Conservation (phyloP, 2,329 filamentous ascomycete species). For the Aspergillus candidus region DNA sequence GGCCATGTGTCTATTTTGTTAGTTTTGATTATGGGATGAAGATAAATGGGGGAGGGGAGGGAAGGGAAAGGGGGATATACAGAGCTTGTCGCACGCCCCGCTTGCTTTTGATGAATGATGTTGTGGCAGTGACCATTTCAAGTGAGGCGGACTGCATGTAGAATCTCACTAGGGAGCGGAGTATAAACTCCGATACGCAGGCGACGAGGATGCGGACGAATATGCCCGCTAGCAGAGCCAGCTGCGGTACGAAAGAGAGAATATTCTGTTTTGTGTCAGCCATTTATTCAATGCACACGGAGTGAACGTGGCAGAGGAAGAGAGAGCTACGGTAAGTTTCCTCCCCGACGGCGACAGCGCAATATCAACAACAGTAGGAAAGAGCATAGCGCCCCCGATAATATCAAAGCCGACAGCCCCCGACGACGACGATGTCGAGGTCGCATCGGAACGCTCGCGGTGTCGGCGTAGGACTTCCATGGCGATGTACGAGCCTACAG, state of each 20-base stretch:
- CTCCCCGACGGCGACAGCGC: slow-evolving; percentile 56
- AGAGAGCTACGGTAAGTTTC: slow-evolving; percentile 39
- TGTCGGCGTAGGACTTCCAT: slow-evolving; percentile 62
- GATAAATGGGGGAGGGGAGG: not conserved
- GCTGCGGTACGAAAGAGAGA: slow-evolving; percentile 31
- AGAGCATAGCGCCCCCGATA: slow-evolving; percentile 57
- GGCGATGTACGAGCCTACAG: slow-evolving; percentile 65
- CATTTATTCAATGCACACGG: not conserved
- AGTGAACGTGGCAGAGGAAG: too few relatives aligned
- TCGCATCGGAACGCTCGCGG: slow-evolving; percentile 26
- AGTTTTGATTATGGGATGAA: not conserved
- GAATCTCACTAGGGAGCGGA: slow-evolving; percentile 38
- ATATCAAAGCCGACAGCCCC: slow-evolving; percentile 29
- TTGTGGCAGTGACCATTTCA: slow-evolving; percentile 44
- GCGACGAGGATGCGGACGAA: slow-evolving; percentile 40
- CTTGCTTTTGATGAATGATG: slow-evolving; percentile 45
- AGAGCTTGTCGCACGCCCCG: slow-evolving; percentile 51
- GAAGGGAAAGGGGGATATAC: slow-evolving; percentile 23
- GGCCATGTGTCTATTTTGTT: slow-evolving; percentile 45
- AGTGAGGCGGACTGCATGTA: slow-evolving; percentile 36
- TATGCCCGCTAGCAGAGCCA: slow-evolving; percentile 32
- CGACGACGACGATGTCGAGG: too few relatives aligned
- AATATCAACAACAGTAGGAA: slow-evolving; percentile 70
- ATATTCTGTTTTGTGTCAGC: slow-evolving; percentile 17
- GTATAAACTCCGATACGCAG: slow-evolving; percentile 34